Percentiles rank a stretch among this genome's conserved stretches.
phyloP scores from a whole-genome alignment of 495 filamentous ascomycete species.

The Penicillium crystallinum region DNA sequence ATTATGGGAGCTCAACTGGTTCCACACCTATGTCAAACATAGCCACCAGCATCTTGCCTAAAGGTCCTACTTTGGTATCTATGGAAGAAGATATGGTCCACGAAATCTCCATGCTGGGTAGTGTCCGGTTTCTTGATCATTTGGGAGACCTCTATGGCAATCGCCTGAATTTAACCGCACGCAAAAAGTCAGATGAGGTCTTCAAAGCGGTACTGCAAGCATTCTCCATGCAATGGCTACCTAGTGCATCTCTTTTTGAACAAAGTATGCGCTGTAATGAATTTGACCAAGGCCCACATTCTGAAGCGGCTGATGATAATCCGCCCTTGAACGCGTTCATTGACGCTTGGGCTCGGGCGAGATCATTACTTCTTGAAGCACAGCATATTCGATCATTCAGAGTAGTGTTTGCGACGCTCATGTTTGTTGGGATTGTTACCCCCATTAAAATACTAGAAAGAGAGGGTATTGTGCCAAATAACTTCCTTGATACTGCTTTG shows the following conservation, averaged over 20 bases:
- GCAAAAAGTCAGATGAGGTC: conserved; percentile 12
- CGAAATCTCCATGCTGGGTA: conserved; percentile 16
- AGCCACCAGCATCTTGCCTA: not conserved
- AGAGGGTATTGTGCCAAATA: not conserved
- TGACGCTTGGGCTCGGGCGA: conserved; percentile 15
- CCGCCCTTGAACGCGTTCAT: conserved; percentile 4
- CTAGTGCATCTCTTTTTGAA: not conserved
- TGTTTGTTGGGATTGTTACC: conserved; percentile 20
- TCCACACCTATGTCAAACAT: not conserved
- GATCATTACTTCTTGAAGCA: conserved; percentile 1
- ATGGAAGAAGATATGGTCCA: not conserved
- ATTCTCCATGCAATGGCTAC: conserved; percentile 26
- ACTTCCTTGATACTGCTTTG: conserved; percentile 9
- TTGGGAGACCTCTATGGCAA: conserved; percentile 25
- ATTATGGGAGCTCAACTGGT: not conserved
- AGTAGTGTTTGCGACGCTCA: conserved; percentile 12
- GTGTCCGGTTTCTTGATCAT: conserved; percentile 24
- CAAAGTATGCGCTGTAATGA: not conserved
- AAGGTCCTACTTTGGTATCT: not conserved
- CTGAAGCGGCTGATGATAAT: not conserved
- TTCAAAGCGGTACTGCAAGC: conserved; percentile 14
- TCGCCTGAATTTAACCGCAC: conserved; percentile 1
- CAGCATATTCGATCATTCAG: conserved; percentile 13
- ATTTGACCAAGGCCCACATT: not conserved
- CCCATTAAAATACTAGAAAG: conserved; percentile 1